Base-by-base conservation (phyloP, 305 asterid species). In the Rubia occidens region DNA sequence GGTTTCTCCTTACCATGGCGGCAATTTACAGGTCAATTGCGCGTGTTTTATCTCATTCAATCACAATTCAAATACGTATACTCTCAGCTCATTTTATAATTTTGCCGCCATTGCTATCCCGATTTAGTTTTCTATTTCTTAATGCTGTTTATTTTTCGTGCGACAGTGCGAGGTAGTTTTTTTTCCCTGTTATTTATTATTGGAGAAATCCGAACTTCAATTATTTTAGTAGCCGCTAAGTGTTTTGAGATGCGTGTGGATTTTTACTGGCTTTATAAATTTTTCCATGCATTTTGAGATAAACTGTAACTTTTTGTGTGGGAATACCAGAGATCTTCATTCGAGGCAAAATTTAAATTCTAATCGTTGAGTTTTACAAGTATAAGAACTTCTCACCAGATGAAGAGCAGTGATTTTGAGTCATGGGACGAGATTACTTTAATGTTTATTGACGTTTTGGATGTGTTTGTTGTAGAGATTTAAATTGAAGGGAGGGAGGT, bases 1-100 rank as follows among this genome's bases (percentile, higher is more conserved):
- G 62, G 39, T 80, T 60, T 66, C 75, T 66, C 65, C 65, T 80
- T 79, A 75, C 75, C 73, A 89, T 87, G 96, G 95, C 95, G 95
- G 91, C 95, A 72, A 78, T 75, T 66, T 77, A 82, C 43, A 85
- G 91, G 96, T 85, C 26, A 65, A 55, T 68, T 75, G 7, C 42
- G 11, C 24, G 10, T 60, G 32, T 9, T 74, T 9, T 66, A 20
- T 39, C 39, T 74, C 49, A 60, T 29, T 21, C 59, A 45, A 21
- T 69, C 20, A 14, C 24, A 20, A 2, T 35, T 58, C 0, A 11
- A 17, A 24, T 54, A 18, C 17, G 20, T 9, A 0, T 8, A 42
- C 4, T 51, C 5, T 63, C 18, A 8, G 45, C 26, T 8, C 15
- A 29, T 0, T 26, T 53, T n/a, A 17, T 24, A n/a, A 11, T 15